A percentile compares a stretch with the other conserved stretches of the same genome.
phyloP scores from a whole-genome alignment of 192 early-diverging fungal genomes.

The Podila epigama region DNA sequence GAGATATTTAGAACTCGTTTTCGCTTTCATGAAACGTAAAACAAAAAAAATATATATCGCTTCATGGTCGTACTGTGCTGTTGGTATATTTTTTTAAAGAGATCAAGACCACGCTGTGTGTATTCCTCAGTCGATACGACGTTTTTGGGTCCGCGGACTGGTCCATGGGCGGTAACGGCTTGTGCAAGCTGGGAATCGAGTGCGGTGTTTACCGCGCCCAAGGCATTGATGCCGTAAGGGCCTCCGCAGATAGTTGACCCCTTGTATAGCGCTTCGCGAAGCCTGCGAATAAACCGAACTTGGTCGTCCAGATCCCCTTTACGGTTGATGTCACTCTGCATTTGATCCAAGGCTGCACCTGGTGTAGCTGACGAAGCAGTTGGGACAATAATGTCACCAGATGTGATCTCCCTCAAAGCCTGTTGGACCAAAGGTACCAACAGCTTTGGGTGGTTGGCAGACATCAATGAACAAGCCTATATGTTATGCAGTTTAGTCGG shows the following conservation, averaged over 20 bases:
- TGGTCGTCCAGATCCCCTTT: constrained; percentile 1
- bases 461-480: constrained; percentile 31
- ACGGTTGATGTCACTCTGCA: not conserved
- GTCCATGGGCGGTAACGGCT: constrained; percentile 17
- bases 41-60: not conserved
- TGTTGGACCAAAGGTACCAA: constrained; percentile 35
- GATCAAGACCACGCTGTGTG: constrained; percentile 18
- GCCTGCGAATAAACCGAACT: constrained; percentile 25
- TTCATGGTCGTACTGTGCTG: constrained; percentile 17
- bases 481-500: not conserved
- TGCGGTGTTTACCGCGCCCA: constrained; percentile 36
- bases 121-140: constrained; percentile 13
- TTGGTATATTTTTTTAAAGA: constrained; percentile 38
- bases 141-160: constrained; percentile 11
- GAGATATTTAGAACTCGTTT: not conserved
- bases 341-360: not conserved
- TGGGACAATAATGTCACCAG: constrained; percentile 8
- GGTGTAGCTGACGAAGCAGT: not conserved
- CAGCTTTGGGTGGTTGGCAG: constrained; percentile 38
- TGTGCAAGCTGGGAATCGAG: constrained; percentile 8
- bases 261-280: constrained; percentile 27
- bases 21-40: not conserved
- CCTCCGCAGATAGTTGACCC: constrained; percentile 29
- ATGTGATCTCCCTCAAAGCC: constrained; percentile 10
- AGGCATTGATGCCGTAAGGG: constrained; percentile 41